phyloP scores from a whole-genome alignment of 495 filamentous ascomycete genomes.

The Podospora australis region DNA sequence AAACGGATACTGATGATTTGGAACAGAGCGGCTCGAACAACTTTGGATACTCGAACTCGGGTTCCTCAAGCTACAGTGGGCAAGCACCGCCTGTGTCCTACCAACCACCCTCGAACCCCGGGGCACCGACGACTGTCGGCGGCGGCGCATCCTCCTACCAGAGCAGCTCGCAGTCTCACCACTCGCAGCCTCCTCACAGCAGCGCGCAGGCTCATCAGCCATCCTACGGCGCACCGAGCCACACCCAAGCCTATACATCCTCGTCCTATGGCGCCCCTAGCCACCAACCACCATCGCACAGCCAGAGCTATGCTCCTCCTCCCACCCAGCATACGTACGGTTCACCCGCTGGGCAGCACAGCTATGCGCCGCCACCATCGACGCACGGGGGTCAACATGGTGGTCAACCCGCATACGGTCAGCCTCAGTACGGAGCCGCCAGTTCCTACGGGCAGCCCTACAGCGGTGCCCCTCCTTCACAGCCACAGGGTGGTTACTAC shows the following conservation, averaged over 20 bases:
- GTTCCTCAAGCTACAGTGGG: slow-evolving; percentile 39
- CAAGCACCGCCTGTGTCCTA: slow-evolving; percentile 38
- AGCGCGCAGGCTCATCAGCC: too few relatives aligned
- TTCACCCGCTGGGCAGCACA: slow-evolving; percentile 10
- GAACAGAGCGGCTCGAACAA: slow-evolving; percentile 23
- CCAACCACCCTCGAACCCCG: slow-evolving; percentile 20
- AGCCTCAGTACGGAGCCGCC: slow-evolving; percentile 20
- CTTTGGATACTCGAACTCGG: slow-evolving; percentile 49
- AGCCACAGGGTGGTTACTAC: neutral
- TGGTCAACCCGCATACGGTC: slow-evolving; percentile 18
- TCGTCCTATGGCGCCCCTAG: slow-evolving; percentile 12
- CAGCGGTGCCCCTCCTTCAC: slow-evolving; percentile 7
- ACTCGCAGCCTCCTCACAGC: slow-evolving; percentile 6
- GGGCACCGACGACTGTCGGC: slow-evolving; percentile 3
- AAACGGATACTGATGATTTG: neutral
- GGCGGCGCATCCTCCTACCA: slow-evolving; percentile 4
- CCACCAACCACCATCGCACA: slow-evolving; percentile 5
- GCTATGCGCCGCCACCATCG: slow-evolving; percentile 17
- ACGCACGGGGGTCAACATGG: slow-evolving; percentile 24
- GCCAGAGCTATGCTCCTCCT: slow-evolving; percentile 4
- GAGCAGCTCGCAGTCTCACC: slow-evolving; percentile 12
- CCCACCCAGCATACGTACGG: slow-evolving; percentile 5
- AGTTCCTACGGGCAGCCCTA: slow-evolving; percentile 10
- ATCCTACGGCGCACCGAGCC: slow-evolving; percentile 11
- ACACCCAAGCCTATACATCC: slow-evolving; percentile 3